Evolutionary conservation across 192 early-diverging fungal genomes (phyloP).

Genomic region (Entomortierella parvispora): DNA sequence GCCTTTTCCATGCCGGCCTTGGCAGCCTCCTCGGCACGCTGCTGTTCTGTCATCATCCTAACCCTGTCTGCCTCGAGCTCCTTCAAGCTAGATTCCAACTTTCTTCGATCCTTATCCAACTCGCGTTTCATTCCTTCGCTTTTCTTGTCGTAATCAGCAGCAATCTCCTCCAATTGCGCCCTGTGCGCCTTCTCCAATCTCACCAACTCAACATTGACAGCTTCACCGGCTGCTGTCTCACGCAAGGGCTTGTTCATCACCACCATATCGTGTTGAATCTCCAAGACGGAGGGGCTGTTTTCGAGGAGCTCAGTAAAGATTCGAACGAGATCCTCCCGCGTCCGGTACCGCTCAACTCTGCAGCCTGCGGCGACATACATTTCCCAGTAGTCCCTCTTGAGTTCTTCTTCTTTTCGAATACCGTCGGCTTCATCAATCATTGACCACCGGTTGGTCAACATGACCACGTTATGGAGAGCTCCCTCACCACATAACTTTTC

Average conservation of each 20-base stretch:
- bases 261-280: constrained; percentile 2
- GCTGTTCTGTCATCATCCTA: neutral
- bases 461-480: neutral
- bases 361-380: neutral
- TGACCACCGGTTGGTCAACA: neutral
- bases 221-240: neutral
- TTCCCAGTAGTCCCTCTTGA: too few relatives aligned
- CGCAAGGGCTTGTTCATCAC: neutral
- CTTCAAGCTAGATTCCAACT: neutral
- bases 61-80: neutral
- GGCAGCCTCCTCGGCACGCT: neutral
- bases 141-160: neutral
- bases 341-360: neutral
- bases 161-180: neutral
- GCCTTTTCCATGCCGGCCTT: neutral
- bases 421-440: too few relatives aligned
- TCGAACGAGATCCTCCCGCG: neutral
- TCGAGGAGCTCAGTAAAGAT: neutral
- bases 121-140: neutral
- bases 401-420: too few relatives aligned
- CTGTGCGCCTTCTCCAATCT: neutral
- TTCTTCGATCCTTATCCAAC: neutral
- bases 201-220: neutral
- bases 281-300: neutral
- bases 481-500: neutral